phyloP scores from a whole-genome alignment of 2,329 filamentous ascomycete genomes.

The Diplodia seriata region DNA sequence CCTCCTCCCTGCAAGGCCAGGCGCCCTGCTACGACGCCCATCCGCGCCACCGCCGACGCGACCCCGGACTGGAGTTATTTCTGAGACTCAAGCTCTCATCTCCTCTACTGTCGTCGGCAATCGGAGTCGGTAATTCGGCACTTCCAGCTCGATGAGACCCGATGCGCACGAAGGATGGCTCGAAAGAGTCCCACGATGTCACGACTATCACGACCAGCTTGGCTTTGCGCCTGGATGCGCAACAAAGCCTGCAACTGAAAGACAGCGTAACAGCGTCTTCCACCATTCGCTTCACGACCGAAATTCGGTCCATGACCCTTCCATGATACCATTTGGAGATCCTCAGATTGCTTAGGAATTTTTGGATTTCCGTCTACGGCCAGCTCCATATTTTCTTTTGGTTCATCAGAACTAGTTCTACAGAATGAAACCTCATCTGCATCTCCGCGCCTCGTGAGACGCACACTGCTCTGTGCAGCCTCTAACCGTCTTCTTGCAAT shows the following conservation, averaged over 20 bases:
- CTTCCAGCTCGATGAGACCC: conserved; percentile 19
- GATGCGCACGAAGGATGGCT: conserved; percentile 19
- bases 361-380: conserved; percentile 24
- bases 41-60: conserved; percentile 10
- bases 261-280: neutral
- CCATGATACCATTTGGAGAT: conserved; percentile 6
- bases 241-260: neutral
- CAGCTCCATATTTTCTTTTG: conserved; percentile 22
- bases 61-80: conserved; percentile 19
- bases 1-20: conserved; percentile 9
- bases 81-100: conserved; percentile 3
- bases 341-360: conserved; percentile 25
- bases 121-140: conserved; percentile 19
- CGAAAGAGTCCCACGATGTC: conserved; percentile 18
- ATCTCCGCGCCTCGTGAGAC: conserved; percentile 16
- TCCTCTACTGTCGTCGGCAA: conserved; percentile 21
- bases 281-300: conserved; percentile 12
- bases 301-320: conserved; percentile 12
- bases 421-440: conserved; percentile 29
- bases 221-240: neutral
- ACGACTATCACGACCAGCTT: conserved; percentile 16
- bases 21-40: conserved; percentile 2
- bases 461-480: conserved; percentile 21
- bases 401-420: conserved; percentile 29
- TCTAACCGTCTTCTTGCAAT: conserved; percentile 15